phyloP scores from a whole-genome alignment of 2,329 filamentous ascomycete species.

The Alternaria hordeiaustralica region DNA sequence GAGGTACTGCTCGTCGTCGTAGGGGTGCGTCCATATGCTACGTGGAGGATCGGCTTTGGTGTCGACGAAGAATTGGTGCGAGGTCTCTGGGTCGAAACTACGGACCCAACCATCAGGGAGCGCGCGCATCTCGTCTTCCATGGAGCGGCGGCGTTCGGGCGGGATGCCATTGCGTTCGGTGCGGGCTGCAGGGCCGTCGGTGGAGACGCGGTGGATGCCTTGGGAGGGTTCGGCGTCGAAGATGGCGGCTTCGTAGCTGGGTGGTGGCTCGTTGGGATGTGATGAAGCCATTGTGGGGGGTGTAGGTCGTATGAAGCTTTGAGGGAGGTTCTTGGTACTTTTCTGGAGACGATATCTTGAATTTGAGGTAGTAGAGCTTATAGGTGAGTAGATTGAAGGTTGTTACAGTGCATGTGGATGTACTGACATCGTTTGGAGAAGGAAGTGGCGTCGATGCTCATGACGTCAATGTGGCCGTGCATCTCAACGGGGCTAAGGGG shows the following conservation, averaged over 20 bases:
- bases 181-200: slow-evolving; percentile 35
- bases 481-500: neutral
- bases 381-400: neutral
- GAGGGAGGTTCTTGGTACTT: neutral
- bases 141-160: slow-evolving; percentile 59
- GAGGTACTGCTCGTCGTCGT: slow-evolving; percentile 65
- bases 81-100: slow-evolving; percentile 59
- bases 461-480: slow-evolving; percentile 16
- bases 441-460: neutral
- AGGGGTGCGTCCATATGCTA: slow-evolving; percentile 67
- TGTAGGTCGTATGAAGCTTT: neutral
- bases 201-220: slow-evolving; percentile 37
- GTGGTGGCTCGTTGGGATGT: slow-evolving; percentile 38
- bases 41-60: slow-evolving; percentile 61
- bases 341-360: neutral
- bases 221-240: slow-evolving; percentile 30
- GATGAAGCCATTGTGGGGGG: slow-evolving; percentile 27
- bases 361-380: neutral
- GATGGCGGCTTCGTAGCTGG: slow-evolving; percentile 44
- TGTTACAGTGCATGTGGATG: neutral
- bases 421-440: neutral
- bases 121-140: slow-evolving; percentile 66
- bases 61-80: slow-evolving; percentile 70
- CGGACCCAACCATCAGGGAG: slow-evolving; percentile 65
- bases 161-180: slow-evolving; percentile 61